These are phyloP conservation scores for Pyrenula massariospora DNA, from an alignment of 495 filamentous ascomycete genomes.

Conservation along the genomic window DNA sequence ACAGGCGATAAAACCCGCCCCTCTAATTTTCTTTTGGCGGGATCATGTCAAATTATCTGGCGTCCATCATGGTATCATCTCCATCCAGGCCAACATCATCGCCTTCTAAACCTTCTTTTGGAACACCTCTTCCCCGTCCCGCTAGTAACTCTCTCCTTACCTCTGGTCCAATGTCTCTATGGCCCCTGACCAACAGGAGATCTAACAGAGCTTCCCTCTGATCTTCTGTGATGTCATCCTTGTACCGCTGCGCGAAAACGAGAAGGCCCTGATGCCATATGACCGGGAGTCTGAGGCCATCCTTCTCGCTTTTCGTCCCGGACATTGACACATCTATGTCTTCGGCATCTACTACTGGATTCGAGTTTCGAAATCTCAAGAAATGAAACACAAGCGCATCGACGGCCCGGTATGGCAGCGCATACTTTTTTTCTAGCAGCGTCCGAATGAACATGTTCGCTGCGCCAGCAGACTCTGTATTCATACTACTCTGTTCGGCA, in stretches of 20 bases:
- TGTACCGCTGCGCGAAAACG: slow-evolving; percentile 86
- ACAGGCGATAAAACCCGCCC: no score
- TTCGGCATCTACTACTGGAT: slow-evolving; percentile 33
- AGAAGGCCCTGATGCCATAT: slow-evolving; percentile 85
- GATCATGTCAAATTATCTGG: no score
- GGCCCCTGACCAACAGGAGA: slow-evolving; percentile 73
- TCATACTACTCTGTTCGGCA: slow-evolving; percentile 65
- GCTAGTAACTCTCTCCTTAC: slow-evolving; percentile 83
- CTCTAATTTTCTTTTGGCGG: no score
- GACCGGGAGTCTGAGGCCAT: slow-evolving; percentile 54
- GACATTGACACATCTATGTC: slow-evolving; percentile 28
- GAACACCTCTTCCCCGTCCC: slow-evolving; percentile 74
- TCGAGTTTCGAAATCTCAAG: slow-evolving; percentile 62
- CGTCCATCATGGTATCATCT: slow-evolving; percentile 72
- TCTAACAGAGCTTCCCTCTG: slow-evolving; percentile 88
- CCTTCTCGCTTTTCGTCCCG: slow-evolving; percentile 21
- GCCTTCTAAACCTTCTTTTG: slow-evolving; percentile 44
- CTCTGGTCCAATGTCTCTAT: slow-evolving; percentile 81
- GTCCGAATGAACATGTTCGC: slow-evolving; percentile 88
- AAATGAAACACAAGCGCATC: slow-evolving; percentile 96
- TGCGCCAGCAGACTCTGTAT: slow-evolving; percentile 64
- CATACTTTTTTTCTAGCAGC: slow-evolving; percentile 93
- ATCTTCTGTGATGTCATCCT: slow-evolving; percentile 86
- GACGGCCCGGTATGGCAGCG: slow-evolving; percentile 86
- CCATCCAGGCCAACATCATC: slow-evolving; percentile 46